Evolutionary conservation across 1,139 yeast genomes (phyloP), one percentile per base, ranked within the genome.

Genomic region (Lodderomyces jiufengensis): DNA sequence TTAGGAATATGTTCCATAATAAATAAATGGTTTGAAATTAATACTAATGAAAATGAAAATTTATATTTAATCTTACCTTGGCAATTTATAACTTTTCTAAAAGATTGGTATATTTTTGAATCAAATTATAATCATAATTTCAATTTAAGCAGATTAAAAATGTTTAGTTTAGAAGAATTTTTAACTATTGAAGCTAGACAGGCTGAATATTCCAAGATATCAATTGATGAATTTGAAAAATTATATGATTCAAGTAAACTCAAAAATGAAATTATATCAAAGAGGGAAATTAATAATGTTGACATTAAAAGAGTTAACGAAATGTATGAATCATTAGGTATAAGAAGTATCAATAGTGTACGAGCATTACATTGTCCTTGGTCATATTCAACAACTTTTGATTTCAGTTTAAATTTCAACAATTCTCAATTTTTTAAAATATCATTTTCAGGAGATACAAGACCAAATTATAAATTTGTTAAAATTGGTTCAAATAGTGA

Each of bases 361-460:
- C 72, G 81, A 42, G 97, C 97, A 0, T 70, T 73, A 25, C 98
- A 92, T 55, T 90, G 97, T 55, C 77, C 77, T 16, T 80, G 82
- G 77, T 76, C 97, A 0, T 92, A 90, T 54, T 82, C 90, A 6
- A 80, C 78, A 15, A 61, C 82, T 1, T 63, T 90, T 10, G 60
- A 70, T 1, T 80, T 83, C 44, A 54, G 56, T 14, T 43, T 71
- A 13, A 50, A 47, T 21, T 45, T 44, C 4, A 43, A 38, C 3
- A 55, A 52, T 20, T n/a, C 10, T n/a, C 30, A 33, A 13, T 46
- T 57, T 0, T 86, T 88, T 63, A 82, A 76, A 47, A 68, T 90
- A 1, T 82, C 97, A 0, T 94, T 86, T 55, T 87, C 97, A 1
- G 98, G 98, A 8, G 99, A 92, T 53, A 87, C 97, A 0, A 75